Evolutionary conservation across 345 rosid species (phyloP).

Genomic region (Heritiera fomes): DNA sequence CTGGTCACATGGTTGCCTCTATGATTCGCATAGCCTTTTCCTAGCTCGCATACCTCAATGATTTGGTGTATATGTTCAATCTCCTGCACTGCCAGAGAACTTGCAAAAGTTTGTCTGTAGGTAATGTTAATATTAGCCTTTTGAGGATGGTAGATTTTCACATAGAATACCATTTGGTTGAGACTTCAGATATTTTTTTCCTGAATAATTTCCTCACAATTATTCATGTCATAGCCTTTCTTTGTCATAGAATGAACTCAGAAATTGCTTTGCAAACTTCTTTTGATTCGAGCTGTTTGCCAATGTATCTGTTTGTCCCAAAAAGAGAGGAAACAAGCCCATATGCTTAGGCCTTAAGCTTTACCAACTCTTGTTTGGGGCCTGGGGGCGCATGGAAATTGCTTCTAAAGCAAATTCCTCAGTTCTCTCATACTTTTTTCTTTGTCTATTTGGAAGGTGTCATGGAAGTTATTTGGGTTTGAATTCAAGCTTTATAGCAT

Average conservation of each 20-base stretch:
- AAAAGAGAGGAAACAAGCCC: not conserved
- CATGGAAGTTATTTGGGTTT: too few species aligned
- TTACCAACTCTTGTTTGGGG: not conserved
- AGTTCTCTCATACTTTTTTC: not conserved
- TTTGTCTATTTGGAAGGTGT: too few species aligned
- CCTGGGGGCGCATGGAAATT: not conserved
- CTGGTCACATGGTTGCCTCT: conserved; percentile 15
- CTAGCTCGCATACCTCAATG: not conserved
- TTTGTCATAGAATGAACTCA: not conserved
- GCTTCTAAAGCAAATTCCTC: not conserved
- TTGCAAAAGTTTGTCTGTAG: not conserved
- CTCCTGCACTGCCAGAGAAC: conserved; percentile 5
- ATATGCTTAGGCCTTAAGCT: not conserved
- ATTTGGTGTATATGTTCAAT: conserved; percentile 8
- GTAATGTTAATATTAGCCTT: conserved; percentile 3
- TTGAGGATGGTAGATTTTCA: not conserved
- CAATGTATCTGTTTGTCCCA: not conserved
- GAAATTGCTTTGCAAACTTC: too few species aligned
- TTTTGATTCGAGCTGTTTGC: not conserved
- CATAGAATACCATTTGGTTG: not conserved
- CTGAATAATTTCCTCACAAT: not conserved
- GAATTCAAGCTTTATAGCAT: too few species aligned
- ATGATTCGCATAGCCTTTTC: not conserved
- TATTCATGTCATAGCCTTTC: not conserved
- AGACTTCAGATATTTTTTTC: not conserved